phyloP scores from a whole-genome alignment of 169 alveolate genomes.

The Eimeria falciformis region DNA sequence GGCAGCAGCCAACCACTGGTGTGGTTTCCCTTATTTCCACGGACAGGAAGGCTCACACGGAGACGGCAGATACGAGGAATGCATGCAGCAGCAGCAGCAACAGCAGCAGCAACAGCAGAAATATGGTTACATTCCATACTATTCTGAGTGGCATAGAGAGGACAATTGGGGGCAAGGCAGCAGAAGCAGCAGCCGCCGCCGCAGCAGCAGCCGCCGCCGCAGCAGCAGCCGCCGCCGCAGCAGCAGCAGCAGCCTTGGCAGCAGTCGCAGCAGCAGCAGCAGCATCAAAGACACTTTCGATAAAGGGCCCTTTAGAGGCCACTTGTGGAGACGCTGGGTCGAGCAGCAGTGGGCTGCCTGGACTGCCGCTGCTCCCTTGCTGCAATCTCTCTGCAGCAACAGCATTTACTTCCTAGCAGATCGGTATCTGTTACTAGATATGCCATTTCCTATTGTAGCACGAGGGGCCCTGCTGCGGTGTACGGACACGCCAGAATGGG shows the following conservation, averaged over 20 bases:
- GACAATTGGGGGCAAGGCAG: background rate
- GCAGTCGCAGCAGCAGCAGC: constrained; percentile 48
- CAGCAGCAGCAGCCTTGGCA: constrained; percentile 2
- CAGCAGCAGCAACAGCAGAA: constrained; percentile 35
- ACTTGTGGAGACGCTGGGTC: constrained; percentile 37
- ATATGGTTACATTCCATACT: background rate
- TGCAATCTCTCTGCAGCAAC: constrained; percentile 42
- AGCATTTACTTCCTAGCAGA: background rate
- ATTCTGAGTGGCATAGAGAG: background rate
- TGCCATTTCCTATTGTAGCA: constrained; percentile 29
- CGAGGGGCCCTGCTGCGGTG: constrained; percentile 57
- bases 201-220: background rate
- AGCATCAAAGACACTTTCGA: background rate
- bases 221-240: constrained; percentile 3
- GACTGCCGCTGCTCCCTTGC: constrained; percentile 61
- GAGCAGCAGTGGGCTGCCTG: background rate
- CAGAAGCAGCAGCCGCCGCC: background rate
- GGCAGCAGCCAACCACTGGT: background rate
- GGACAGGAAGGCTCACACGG: background rate
- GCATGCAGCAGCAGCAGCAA: background rate
- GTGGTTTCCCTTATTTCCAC: background rate
- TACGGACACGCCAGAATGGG: constrained; percentile 9
- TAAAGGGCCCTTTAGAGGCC: too few species aligned
- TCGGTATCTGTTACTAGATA: background rate
- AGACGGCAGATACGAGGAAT: background rate